Percentiles rank a stretch among this genome's conserved stretches.
Evolutionary conservation across 2,329 filamentous ascomycete species (phyloP).

Genomic region (Reticulascus tulasneorum): DNA sequence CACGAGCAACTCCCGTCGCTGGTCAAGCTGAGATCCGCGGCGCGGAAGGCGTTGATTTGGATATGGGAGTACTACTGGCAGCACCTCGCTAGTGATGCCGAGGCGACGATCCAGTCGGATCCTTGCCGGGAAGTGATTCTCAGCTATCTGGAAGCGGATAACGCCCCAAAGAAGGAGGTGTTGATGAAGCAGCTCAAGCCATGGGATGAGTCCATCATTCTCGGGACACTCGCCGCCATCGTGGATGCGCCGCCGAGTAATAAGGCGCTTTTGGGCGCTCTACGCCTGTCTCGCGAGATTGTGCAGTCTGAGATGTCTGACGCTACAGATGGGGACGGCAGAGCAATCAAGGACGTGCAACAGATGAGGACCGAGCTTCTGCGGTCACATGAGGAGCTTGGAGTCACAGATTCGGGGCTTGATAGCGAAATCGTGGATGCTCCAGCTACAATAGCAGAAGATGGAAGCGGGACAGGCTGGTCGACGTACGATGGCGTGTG

Average conservation of each 20-base stretch:
- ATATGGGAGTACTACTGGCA: slow-evolving; percentile 89
- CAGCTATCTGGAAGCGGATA: slow-evolving; percentile 32
- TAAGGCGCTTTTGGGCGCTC: slow-evolving; percentile 37
- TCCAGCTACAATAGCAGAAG: slow-evolving; percentile 7
- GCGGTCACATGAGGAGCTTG: slow-evolving; percentile 9
- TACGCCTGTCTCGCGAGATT: slow-evolving; percentile 40
- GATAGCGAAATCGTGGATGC: slow-evolving; percentile 4
- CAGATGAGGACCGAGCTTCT: slow-evolving; percentile 15
- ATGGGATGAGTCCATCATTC: slow-evolving; percentile 32
- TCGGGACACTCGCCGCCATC: slow-evolving; percentile 35
- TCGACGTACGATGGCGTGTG: slow-evolving; percentile 46
- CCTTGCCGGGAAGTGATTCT: slow-evolving; percentile 32
- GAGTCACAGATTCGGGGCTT: slow-evolving; percentile 6
- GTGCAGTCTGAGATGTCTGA: slow-evolving; percentile 21
- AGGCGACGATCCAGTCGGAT: slow-evolving; percentile 1
- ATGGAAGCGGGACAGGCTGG: slow-evolving; percentile 36
- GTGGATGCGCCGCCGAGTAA: slow-evolving; percentile 37
- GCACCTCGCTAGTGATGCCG: slow-evolving; percentile 32
- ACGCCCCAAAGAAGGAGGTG: slow-evolving; percentile 19
- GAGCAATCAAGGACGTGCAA: slow-evolving; percentile 18
- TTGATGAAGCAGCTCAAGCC: slow-evolving; percentile 26
- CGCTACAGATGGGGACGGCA: slow-evolving; percentile 1
- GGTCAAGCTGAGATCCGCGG: slow-evolving; percentile 65
- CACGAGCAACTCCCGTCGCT: slow-evolving; percentile 83
- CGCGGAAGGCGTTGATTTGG: slow-evolving; percentile 71